These are phyloP conservation scores for Sporormia fimetaria DNA, from an alignment of 495 filamentous ascomycete species.

Conservation along the genomic window DNA sequence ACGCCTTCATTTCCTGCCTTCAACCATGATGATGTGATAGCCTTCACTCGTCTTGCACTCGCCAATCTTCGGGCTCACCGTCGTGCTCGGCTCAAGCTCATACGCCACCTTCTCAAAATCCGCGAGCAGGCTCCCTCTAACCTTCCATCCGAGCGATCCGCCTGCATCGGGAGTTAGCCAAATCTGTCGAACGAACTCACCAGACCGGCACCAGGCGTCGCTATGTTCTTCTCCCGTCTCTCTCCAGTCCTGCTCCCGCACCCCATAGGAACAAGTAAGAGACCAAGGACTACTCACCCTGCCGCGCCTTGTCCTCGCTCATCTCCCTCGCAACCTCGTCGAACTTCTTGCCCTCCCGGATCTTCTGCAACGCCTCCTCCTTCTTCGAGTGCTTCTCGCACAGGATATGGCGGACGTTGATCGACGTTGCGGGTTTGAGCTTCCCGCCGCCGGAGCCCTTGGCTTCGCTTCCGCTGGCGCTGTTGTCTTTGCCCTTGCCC, in stretches of 20 bases:
- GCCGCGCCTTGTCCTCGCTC: conserved; percentile 79
- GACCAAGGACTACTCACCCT: conserved; percentile 44
- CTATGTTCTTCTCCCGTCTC: too few species aligned
- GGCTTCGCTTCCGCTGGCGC: conserved; percentile 28
- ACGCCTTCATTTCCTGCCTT: conserved; percentile 48
- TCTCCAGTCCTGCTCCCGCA: not conserved
- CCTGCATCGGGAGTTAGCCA: conserved; percentile 37
- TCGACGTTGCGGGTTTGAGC: conserved; percentile 63
- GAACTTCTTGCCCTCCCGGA: conserved; percentile 68
- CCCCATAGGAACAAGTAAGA: not conserved
- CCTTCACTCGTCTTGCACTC: conserved; percentile 77
- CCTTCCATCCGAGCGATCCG: conserved; percentile 76
- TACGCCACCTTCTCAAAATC: conserved; percentile 76
- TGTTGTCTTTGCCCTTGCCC: conserved; percentile 35
- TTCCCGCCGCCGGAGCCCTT: conserved; percentile 30
- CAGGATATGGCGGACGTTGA: conserved; percentile 84
- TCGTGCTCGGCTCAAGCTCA: conserved; percentile 63
- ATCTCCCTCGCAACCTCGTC: conserved; percentile 79
- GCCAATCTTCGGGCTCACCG: conserved; percentile 59
- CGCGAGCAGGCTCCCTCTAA: conserved; percentile 56
- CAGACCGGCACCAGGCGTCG: not conserved
- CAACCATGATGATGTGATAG: conserved; percentile 93
- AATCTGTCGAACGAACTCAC: not conserved
- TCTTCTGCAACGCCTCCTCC: conserved; percentile 72
- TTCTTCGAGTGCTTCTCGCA: conserved; percentile 84